phyloP scores from a whole-genome alignment of 179 eudicot genomes.

The Carnegiea gigantea region DNA sequence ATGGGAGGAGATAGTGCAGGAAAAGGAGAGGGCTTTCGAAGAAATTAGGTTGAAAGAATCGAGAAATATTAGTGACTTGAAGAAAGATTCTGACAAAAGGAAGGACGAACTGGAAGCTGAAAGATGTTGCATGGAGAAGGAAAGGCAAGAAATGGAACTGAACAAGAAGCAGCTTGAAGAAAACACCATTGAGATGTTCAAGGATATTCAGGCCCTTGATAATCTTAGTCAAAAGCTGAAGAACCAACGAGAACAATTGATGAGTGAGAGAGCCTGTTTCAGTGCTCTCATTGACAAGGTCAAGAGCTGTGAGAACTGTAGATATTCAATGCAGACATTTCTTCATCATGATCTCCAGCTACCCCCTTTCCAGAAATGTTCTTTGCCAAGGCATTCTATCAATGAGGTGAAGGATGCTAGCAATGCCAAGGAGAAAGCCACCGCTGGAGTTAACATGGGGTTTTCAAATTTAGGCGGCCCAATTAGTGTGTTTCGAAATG shows the following conservation, averaged over 20 bases:
- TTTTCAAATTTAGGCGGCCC: constrained; percentile 49
- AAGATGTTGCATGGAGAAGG: constrained; percentile 38
- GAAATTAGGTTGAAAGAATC: constrained; percentile 48
- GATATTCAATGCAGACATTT: constrained; percentile 47
- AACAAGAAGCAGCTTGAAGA: constrained; percentile 60
- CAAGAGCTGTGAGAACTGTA: constrained; percentile 63
- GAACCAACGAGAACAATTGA: constrained; percentile 56
- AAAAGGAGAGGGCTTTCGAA: constrained; percentile 58
- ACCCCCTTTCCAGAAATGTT: constrained; percentile 34
- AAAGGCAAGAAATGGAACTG: constrained; percentile 47
- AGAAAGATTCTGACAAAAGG: constrained; percentile 46
- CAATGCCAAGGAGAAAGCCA: constrained; percentile 23
- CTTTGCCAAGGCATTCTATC: constrained; percentile 31
- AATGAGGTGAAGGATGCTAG: constrained; percentile 30
- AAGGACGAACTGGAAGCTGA: constrained; percentile 53
- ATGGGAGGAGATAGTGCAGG: constrained; percentile 46
- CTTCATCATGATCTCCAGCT: constrained; percentile 45
- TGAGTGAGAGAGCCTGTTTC: constrained; percentile 56
- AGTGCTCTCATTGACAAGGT: constrained; percentile 54
- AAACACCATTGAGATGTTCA: constrained; percentile 63
- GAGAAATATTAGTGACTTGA: constrained; percentile 40
- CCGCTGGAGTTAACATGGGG: constrained; percentile 24
- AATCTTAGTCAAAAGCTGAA: constrained; percentile 65
- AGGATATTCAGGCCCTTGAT: constrained; percentile 66
- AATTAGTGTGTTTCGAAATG: constrained; percentile 62